A percentile compares a stretch with the other conserved stretches of the same genome.
Evolutionary conservation across 176 grass and related monocot genomes (phyloP).

Genomic region (Rhynchospora breviuscula): DNA sequence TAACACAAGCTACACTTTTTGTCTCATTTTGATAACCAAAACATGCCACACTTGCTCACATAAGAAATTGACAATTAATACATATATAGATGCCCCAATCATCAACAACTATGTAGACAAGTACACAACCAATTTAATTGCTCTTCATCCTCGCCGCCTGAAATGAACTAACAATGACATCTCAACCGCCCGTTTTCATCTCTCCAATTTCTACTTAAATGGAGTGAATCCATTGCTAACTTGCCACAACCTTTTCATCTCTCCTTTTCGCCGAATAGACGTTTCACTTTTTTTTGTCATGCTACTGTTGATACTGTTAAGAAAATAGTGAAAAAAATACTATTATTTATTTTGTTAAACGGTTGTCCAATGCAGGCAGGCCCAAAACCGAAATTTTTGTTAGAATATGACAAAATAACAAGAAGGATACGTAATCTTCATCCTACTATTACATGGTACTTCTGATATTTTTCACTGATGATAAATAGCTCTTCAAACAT

Average conservation of each 20-base stretch:
- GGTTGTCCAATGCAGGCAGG: no score
- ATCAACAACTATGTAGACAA: slow-evolving; percentile 18
- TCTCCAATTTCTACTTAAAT: background rate
- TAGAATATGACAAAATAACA: no score
- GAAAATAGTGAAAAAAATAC: background rate
- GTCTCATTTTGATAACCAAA: background rate
- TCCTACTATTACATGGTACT: background rate
- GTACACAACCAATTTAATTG: slow-evolving; percentile 1
- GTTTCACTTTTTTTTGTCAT: background rate
- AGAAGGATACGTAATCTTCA: no score
- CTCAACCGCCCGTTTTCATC: background rate
- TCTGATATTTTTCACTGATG: background rate
- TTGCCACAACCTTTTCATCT: background rate
- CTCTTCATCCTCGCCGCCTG: background rate
- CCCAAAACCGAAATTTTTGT: no score
- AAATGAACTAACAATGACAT: slow-evolving; percentile 19
- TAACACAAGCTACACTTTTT: background rate
- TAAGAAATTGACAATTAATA: background rate
- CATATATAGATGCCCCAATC: background rate
- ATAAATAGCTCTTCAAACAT: background rate
- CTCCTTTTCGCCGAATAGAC: background rate
- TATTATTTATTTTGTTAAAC: background rate
- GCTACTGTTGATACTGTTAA: background rate
- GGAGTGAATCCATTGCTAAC: background rate
- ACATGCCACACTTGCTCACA: background rate